A percentile compares a stretch with the other conserved stretches of the same genome.
Evolutionary conservation across 2,329 filamentous ascomycete genomes (phyloP).

Genomic region (Pseudogymnoascus sp.): DNA sequence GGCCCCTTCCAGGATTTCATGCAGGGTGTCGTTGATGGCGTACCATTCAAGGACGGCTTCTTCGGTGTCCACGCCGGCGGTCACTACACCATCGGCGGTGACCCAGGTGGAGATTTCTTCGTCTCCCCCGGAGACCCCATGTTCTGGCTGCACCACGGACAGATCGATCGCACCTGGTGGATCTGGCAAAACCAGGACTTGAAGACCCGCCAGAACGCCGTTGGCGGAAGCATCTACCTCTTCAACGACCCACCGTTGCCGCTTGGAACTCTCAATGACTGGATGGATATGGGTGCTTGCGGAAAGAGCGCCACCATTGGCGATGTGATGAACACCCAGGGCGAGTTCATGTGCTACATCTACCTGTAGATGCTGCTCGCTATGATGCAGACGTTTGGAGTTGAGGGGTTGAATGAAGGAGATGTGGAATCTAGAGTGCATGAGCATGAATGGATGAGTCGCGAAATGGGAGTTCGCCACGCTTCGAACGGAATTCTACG

Average conservation of each 20-base stretch:
- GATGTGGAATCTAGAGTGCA: background rate
- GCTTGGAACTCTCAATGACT: background rate
- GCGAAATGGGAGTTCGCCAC: constrained; percentile 1
- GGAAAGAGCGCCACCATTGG: background rate
- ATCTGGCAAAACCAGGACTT: constrained; percentile 43
- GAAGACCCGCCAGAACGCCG: constrained; percentile 23
- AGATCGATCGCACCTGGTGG: constrained; percentile 42
- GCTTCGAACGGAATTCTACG: background rate
- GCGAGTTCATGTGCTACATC: constrained; percentile 1
- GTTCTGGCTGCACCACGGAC: constrained; percentile 41
- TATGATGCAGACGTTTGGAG: background rate
- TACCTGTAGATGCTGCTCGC: constrained; percentile 1
- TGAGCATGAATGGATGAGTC: background rate
- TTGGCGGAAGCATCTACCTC: constrained; percentile 36
- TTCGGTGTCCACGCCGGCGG: constrained; percentile 31
- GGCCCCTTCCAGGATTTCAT: constrained; percentile 39
- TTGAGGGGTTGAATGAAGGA: background rate
- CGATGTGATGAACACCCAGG: background rate
- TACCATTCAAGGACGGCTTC: constrained; percentile 23
- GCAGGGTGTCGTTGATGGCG: constrained; percentile 29
- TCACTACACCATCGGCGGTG: constrained; percentile 35
- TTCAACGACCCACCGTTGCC: constrained; percentile 26
- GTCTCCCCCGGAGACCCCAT: constrained; percentile 39
- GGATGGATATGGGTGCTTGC: background rate
- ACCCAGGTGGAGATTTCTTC: constrained; percentile 38